Percentiles rank a stretch among this genome's conserved stretches.
Evolutionary conservation across 768 basidiomycete genomes (phyloP).

Genomic region (Lentinus brumalis): DNA sequence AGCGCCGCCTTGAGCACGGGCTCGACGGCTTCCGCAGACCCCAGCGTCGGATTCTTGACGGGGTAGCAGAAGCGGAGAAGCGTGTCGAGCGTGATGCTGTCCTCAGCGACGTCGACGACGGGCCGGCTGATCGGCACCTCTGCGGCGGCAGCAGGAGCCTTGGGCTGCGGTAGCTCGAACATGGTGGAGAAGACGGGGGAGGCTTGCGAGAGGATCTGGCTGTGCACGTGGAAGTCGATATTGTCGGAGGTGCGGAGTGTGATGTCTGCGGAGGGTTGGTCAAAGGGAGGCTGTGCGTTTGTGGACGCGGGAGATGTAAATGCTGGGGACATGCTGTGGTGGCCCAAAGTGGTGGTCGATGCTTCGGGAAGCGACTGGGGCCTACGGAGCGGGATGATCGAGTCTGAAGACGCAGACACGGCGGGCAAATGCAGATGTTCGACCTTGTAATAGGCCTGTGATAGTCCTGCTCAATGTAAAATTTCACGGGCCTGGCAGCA

Average conservation of each 20-base stretch:
- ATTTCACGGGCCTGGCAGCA: too few relatives aligned
- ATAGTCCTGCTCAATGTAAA: too few relatives aligned
- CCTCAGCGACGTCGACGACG: constrained; percentile 34
- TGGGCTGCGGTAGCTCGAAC: constrained; percentile 21
- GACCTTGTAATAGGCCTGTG: too few relatives aligned
- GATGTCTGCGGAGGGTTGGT: constrained; percentile 16
- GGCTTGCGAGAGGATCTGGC: constrained; percentile 12
- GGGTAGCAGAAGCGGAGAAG: constrained; percentile 41
- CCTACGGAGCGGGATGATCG: too few relatives aligned
- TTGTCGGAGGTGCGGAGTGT: constrained; percentile 21
- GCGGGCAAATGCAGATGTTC: too few relatives aligned
- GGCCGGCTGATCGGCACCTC: not conserved
- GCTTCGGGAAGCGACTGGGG: too few relatives aligned
- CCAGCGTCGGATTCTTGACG: constrained; percentile 23
- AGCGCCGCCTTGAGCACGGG: constrained; percentile 2
- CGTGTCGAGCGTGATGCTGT: constrained; percentile 26
- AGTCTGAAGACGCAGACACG: too few relatives aligned
- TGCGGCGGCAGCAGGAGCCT: not conserved
- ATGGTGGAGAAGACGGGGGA: constrained; percentile 21
- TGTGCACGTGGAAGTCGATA: constrained; percentile 22
- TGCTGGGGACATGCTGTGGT: not conserved
- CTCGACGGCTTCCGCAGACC: not conserved
- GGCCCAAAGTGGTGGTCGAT: not conserved
- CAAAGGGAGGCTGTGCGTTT: constrained; percentile 14
- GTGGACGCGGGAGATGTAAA: not conserved